These are phyloP conservation scores for Cocos nucifera DNA, from an alignment of 176 grass and related monocot species.

Conservation along the genomic window DNA sequence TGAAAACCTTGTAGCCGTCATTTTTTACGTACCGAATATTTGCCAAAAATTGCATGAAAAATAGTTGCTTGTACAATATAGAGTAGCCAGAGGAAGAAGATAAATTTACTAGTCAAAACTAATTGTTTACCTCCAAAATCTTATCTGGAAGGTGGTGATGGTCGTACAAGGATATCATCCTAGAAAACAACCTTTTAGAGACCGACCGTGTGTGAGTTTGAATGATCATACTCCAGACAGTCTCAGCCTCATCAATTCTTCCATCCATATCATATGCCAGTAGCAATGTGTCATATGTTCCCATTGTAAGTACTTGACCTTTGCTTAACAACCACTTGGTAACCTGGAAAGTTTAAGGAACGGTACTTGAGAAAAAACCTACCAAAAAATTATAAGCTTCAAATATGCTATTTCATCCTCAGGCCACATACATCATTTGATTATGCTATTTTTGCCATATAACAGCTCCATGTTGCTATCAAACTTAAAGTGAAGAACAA, in stretches of 20 bases:
- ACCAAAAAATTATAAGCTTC: neutral
- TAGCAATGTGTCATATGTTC: constrained; percentile 63
- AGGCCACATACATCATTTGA: neutral
- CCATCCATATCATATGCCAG: constrained; percentile 75
- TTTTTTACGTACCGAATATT: no score
- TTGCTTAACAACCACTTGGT: constrained; percentile 92
- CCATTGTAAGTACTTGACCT: constrained; percentile 74
- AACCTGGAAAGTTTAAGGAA: constrained; percentile 37
- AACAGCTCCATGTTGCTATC: no score
- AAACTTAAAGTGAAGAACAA: no score
- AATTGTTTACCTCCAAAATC: constrained; percentile 64
- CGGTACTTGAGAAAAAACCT: neutral
- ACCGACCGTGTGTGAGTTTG: constrained; percentile 61
- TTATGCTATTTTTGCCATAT: no score
- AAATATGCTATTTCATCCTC: neutral
- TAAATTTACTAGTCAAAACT: neutral
- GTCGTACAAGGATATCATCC: constrained; percentile 77
- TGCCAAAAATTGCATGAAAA: neutral
- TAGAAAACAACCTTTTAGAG: constrained; percentile 66
- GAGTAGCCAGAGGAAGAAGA: neutral
- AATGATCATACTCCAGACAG: constrained; percentile 48
- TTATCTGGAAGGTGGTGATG: constrained; percentile 40
- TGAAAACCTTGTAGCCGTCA: no score
- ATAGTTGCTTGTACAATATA: neutral
- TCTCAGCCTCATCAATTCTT: constrained; percentile 61